phyloP scores from a whole-genome alignment of 2,329 filamentous ascomycete genomes.

The Colletotrichum tanaceti region DNA sequence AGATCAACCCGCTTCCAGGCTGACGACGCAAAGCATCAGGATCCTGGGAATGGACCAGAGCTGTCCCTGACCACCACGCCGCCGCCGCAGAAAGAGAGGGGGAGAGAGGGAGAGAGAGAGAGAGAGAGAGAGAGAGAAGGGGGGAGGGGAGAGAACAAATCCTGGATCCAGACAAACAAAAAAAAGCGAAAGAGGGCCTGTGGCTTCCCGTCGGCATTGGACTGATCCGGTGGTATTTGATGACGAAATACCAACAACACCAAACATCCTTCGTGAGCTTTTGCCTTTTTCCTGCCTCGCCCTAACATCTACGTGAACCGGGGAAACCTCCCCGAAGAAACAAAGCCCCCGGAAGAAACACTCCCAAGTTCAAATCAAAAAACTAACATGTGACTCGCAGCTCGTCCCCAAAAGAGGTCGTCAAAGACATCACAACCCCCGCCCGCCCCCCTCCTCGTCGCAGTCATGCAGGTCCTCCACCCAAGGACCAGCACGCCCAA shows the following conservation, averaged over 20 bases:
- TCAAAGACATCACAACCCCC: background rate
- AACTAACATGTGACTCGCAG: conserved; percentile 22
- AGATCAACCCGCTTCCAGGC: background rate
- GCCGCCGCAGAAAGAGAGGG: too few species aligned
- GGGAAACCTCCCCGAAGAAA: too few species aligned
- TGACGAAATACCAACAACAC: conserved; percentile 24
- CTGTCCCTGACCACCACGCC: background rate
- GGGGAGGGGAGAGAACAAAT: background rate
- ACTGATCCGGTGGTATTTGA: conserved; percentile 5
- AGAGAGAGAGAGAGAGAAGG: too few species aligned
- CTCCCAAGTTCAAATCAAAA: background rate
- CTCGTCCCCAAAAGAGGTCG: background rate
- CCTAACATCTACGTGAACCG: background rate
- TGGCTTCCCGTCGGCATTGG: conserved; percentile 4
- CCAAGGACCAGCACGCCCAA: conserved; percentile 39
- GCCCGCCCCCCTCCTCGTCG: background rate
- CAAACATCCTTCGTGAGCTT: conserved; percentile 21
- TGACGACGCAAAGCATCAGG: conserved; percentile 6
- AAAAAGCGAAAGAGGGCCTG: background rate
- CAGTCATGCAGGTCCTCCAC: conserved; percentile 36
- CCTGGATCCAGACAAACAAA: background rate
- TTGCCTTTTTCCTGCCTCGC: conserved; percentile 7
- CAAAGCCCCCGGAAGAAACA: too few species aligned
- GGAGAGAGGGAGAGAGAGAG: background rate
- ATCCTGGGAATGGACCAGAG: background rate